A percentile compares a stretch with the other conserved stretches of the same genome.
phyloP scores from a whole-genome alignment of 2,329 filamentous ascomycete genomes.

The Onygena corvina region DNA sequence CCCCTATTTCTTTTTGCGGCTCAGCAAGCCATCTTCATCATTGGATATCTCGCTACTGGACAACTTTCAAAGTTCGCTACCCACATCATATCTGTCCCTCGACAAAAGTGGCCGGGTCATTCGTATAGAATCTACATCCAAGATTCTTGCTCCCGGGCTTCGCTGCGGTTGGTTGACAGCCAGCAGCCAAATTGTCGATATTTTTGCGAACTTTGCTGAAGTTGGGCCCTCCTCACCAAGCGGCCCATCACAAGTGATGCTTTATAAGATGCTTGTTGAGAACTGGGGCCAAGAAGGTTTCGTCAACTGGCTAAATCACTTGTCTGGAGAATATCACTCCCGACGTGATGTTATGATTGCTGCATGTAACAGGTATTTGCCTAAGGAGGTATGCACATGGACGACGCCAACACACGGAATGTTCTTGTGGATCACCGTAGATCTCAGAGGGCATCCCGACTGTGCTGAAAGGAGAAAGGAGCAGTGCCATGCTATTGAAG shows the following conservation, averaged over 20 bases:
- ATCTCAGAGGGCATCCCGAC: neutral
- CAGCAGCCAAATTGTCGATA: slow-evolving; percentile 63
- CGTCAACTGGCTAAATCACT: slow-evolving; percentile 20
- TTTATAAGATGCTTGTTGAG: slow-evolving; percentile 59
- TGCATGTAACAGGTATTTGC: slow-evolving; percentile 21
- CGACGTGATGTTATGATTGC: slow-evolving; percentile 19
- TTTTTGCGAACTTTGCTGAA: slow-evolving; percentile 65
- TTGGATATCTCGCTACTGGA: slow-evolving; percentile 40
- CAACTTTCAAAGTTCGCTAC: slow-evolving; percentile 51
- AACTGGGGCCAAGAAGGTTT: slow-evolving; percentile 25
- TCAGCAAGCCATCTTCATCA: slow-evolving; percentile 40
- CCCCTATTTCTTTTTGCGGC: slow-evolving; percentile 76
- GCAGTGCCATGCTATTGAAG: neutral
- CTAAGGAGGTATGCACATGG: slow-evolving; percentile 18
- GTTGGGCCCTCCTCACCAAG: slow-evolving; percentile 65
- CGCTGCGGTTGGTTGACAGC: slow-evolving; percentile 75
- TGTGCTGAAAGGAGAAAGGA: neutral
- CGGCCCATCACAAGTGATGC: slow-evolving; percentile 62
- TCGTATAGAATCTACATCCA: slow-evolving; percentile 76
- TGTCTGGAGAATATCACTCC: slow-evolving; percentile 19
- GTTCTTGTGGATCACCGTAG: slow-evolving; percentile 16
- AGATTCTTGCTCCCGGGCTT: slow-evolving; percentile 65
- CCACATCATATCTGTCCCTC: slow-evolving; percentile 59
- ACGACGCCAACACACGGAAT: slow-evolving; percentile 18
- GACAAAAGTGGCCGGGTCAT: slow-evolving; percentile 71